phyloP scores from a whole-genome alignment of 768 basidiomycete species.

The Mycena polygramma region DNA sequence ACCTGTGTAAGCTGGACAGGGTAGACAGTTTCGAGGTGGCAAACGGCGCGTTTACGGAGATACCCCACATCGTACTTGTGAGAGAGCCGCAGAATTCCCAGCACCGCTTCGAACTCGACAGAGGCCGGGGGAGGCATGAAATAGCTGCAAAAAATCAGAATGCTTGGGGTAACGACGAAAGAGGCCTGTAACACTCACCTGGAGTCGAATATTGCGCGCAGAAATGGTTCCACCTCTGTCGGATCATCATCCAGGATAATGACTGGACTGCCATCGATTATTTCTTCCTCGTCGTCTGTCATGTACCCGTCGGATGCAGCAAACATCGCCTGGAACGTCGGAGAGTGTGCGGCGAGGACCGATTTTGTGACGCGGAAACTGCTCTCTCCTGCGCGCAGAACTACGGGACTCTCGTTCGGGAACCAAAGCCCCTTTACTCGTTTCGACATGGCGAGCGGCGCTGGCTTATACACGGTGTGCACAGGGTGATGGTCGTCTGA shows the following conservation, averaged over 20 bases:
- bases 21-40: constrained; percentile 9
- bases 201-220: constrained; percentile 7
- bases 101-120: background rate
- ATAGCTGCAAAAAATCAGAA: background rate
- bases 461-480: too few species aligned
- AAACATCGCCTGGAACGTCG: constrained; percentile 8
- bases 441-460: background rate
- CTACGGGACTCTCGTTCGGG: background rate
- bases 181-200: background rate
- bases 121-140: constrained; percentile 5
- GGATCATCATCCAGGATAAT: background rate
- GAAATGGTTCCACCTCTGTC: background rate
- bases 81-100: background rate
- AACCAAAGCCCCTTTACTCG: constrained; percentile 5
- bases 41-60: constrained; percentile 8
- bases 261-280: constrained; percentile 4
- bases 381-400: background rate
- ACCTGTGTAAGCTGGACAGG: background rate
- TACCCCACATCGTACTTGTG: constrained; percentile 19
- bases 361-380: constrained; percentile 13
- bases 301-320: background rate
- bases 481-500: too few species aligned
- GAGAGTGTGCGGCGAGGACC: constrained; percentile 12
- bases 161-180: background rate
- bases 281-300: background rate